Evolutionary conservation across 1,284 basidiomycete genomes (phyloP), one percentile per base, ranked within the genome.

Genomic region (Entoloma clypeatum): DNA sequence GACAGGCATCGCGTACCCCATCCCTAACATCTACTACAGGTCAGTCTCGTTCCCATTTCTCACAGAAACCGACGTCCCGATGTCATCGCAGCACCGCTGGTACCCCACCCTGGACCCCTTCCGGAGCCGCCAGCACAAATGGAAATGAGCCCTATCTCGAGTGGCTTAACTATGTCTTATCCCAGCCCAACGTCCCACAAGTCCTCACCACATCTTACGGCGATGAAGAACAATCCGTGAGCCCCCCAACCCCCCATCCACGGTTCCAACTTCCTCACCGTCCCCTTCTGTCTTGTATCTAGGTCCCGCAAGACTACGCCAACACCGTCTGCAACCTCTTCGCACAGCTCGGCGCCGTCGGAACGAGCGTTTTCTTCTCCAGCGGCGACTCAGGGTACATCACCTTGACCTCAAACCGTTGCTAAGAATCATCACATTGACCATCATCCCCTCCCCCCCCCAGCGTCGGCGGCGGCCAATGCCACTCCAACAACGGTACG

Each of bases 311-410:
- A 10, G 75, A 76, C 41, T 82, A 79, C 55, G 77, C 78, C 4
- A 56, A 40, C 31, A 63, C 60, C 8, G 79, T 83, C 17, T 84
- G 81, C 64, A 70, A 73, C 39, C 49, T 71, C 26, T 77, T 81
- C 43, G 75, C 77, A 14, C 71, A 77, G 48, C 72, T 86, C 36
- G 80, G 80, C 7, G 64, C 74, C 5, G 68, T 72, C 23, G 84
- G 84, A 16, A 71, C 69, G 10, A 78, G 74, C 14, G 65, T 81
- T 19, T 66, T 87, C 51, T 85, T 81, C 64, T 75, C 78, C 14
- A 79, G 77, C 40, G 84, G 84, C 39, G 84, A 81, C 49, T 61
- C 55, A 37, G 83, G 70, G 70, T n/a, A n/a, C n/a, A n/a, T n/a
- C n/a, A n/a, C n/a, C n/a, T n/a, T 71, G 43, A 36, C 58, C n/a